Evolutionary conservation across 2,329 filamentous ascomycete species (phyloP).

Genomic region (Aureobasidium lini): DNA sequence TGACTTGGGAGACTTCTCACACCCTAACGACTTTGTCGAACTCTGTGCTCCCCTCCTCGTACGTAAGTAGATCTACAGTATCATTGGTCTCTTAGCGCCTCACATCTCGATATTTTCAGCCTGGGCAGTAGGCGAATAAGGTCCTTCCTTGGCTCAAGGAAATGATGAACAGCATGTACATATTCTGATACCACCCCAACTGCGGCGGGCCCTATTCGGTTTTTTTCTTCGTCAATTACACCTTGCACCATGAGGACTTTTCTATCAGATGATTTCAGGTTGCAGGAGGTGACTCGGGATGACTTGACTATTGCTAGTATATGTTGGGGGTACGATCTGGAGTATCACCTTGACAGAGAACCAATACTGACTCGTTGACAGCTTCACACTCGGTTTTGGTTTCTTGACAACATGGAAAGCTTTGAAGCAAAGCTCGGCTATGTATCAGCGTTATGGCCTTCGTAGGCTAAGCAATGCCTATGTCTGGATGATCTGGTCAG

Average conservation of each 20-base stretch:
- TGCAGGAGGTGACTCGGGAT: conserved; percentile 13
- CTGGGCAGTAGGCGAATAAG: neutral
- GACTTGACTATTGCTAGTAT: conserved; percentile 14
- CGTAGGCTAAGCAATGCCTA: conserved; percentile 31
- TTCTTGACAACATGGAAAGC: conserved; percentile 35
- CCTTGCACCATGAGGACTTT: conserved; percentile 12
- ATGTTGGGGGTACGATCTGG: neutral
- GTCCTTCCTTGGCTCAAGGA: neutral
- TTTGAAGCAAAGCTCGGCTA: conserved; percentile 26
- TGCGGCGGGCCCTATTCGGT: neutral
- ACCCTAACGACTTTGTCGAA: neutral
- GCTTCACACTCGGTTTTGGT: conserved; percentile 30
- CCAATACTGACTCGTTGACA: neutral
- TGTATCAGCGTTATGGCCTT: conserved; percentile 19
- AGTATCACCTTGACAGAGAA: neutral
- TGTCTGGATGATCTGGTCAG: conserved; percentile 43
- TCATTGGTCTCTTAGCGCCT: neutral
- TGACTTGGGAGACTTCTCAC: neutral
- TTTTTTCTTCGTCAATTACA: neutral
- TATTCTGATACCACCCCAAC: conserved; percentile 1
- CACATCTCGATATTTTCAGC: neutral
- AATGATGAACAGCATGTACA: neutral
- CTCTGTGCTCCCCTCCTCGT: neutral
- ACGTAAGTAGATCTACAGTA: conserved; percentile 7
- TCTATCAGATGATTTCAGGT: conserved; percentile 10